Percentiles rank a stretch among this genome's conserved stretches.
These are phyloP conservation scores for Colletotrichum gigasporum DNA, from an alignment of 2,329 filamentous ascomycete species.

Conservation along the genomic window DNA sequence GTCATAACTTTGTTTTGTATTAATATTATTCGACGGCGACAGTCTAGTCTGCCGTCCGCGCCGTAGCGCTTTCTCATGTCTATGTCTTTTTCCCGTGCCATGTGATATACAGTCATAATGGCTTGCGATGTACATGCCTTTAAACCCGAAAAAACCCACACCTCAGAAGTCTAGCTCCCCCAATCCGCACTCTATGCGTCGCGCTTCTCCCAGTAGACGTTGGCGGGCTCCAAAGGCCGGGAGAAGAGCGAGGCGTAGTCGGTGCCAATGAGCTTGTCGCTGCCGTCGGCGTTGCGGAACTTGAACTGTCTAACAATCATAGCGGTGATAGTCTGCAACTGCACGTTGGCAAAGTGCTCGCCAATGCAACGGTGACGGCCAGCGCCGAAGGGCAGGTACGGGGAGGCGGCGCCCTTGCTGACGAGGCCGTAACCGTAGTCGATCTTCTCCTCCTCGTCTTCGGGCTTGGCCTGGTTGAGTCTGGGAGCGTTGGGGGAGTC, in stretches of 20 bases:
- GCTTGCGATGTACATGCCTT: slow-evolving; percentile 19
- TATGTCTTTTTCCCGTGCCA: slow-evolving; percentile 19
- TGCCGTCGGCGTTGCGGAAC: slow-evolving; percentile 79
- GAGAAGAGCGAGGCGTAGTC: slow-evolving; percentile 79
- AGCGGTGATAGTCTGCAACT: slow-evolving; percentile 86
- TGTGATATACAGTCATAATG: slow-evolving; percentile 18
- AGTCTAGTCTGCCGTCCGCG: slow-evolving; percentile 9
- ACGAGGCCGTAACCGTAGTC: slow-evolving; percentile 96
- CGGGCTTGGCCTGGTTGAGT: slow-evolving; percentile 53
- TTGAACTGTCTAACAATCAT: slow-evolving; percentile 82
- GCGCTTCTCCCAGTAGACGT: slow-evolving; percentile 80
- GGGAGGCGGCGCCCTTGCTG: slow-evolving; percentile 87
- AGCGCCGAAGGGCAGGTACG: slow-evolving; percentile 94
- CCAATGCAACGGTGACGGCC: slow-evolving; percentile 95
- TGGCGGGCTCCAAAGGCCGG: slow-evolving; percentile 74
- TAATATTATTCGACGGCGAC: slow-evolving; percentile 24
- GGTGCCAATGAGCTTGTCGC: slow-evolving; percentile 72
- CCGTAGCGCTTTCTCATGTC: slow-evolving; percentile 25
- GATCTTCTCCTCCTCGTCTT: slow-evolving; percentile 77
- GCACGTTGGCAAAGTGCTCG: slow-evolving; percentile 94
- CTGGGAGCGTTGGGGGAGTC: slow-evolving; percentile 65
- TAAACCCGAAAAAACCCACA: background rate
- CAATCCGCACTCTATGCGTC: slow-evolving; percentile 42
- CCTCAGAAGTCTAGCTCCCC: background rate
- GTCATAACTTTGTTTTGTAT: slow-evolving; percentile 30